phyloP scores from a whole-genome alignment of 768 basidiomycete species.

The Boletus sensibilis region DNA sequence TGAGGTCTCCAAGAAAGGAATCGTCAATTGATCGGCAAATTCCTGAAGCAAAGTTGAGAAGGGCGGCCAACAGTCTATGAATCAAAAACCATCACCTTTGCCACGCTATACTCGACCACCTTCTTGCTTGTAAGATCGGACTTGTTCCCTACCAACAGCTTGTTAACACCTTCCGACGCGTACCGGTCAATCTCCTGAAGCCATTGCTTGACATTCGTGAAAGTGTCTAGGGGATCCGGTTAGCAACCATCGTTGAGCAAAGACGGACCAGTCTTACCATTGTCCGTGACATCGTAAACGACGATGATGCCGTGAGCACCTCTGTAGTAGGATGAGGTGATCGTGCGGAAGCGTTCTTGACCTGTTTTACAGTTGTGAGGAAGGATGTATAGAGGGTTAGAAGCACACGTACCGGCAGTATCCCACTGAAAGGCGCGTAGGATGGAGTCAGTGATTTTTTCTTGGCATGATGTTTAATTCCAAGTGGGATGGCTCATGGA shows the following conservation, averaged over 20 bases:
- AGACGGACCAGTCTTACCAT: slow-evolving; percentile 47
- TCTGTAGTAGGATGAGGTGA: slow-evolving; percentile 99
- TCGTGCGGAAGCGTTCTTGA: slow-evolving; percentile 98
- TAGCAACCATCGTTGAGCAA: slow-evolving; percentile 1
- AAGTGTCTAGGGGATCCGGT: slow-evolving; percentile 64
- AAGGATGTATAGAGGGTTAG: not conserved
- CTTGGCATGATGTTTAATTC: not conserved
- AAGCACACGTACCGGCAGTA: slow-evolving; percentile 69
- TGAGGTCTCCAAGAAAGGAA: slow-evolving; percentile 98
- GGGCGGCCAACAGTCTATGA: not conserved
- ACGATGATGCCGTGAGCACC: slow-evolving; percentile 98
- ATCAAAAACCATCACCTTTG: slow-evolving; percentile 56
- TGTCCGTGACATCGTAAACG: slow-evolving; percentile 98
- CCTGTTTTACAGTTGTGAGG: slow-evolving; percentile 44
- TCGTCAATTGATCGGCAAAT: slow-evolving; percentile 90
- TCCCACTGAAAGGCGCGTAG: slow-evolving; percentile 66
- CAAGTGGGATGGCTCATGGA: not conserved
- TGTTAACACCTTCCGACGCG: slow-evolving; percentile 98
- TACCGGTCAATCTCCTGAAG: slow-evolving; percentile 92
- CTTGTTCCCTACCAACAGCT: slow-evolving; percentile 98
- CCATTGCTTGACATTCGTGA: slow-evolving; percentile 95
- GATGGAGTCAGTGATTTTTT: slow-evolving; percentile 13
- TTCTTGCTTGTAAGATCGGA: slow-evolving; percentile 97
- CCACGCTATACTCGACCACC: slow-evolving; percentile 85
- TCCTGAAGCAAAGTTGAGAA: slow-evolving; percentile 49